Percentiles rank a stretch among this genome's conserved stretches.
Conservation (phyloP, 257 asterid genomes). For the Ocimum tenuiflorum region DNA sequence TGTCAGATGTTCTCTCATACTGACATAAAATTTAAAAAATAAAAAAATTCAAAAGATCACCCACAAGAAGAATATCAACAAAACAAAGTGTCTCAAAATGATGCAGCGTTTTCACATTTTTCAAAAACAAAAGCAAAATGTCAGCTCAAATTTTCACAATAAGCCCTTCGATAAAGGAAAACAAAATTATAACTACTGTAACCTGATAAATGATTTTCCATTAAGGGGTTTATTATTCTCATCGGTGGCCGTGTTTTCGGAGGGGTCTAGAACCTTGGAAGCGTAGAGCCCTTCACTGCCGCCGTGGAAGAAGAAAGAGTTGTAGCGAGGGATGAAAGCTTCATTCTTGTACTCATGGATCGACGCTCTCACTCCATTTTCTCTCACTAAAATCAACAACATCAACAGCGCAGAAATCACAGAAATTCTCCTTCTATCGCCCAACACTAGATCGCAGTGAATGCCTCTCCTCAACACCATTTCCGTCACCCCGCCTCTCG, state of each 20-base stretch:
- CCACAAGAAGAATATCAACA: neutral
- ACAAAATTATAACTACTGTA: neutral
- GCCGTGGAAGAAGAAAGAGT: constrained; percentile 89
- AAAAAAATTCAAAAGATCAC: constrained; percentile 12
- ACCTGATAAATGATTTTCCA: constrained; percentile 95
- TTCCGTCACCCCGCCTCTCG: neutral
- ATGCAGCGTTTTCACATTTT: neutral
- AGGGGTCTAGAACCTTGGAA: constrained; percentile 48
- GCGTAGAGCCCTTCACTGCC: constrained; percentile 98
- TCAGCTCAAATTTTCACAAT: neutral
- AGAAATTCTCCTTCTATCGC: constrained; percentile 10
- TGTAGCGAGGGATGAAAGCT: constrained; percentile 73
- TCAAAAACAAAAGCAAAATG: neutral
- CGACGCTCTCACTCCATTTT: constrained; percentile 58
- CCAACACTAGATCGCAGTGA: constrained; percentile 37
- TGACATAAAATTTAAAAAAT: neutral
- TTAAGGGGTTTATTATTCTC: constrained; percentile 61
- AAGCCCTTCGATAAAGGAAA: neutral
- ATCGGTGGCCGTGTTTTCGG: constrained; percentile 29
- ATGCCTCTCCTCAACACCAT: constrained; percentile 27
- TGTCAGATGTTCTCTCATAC: neutral
- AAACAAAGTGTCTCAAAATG: neutral
- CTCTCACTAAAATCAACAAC: constrained; percentile 27
- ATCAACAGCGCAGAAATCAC: constrained; percentile 29
- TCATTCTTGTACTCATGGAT: constrained; percentile 89